Base-by-base conservation (phyloP, 169 alveolate genomes). In the Ophryocystis elektroscirrha region DNA sequence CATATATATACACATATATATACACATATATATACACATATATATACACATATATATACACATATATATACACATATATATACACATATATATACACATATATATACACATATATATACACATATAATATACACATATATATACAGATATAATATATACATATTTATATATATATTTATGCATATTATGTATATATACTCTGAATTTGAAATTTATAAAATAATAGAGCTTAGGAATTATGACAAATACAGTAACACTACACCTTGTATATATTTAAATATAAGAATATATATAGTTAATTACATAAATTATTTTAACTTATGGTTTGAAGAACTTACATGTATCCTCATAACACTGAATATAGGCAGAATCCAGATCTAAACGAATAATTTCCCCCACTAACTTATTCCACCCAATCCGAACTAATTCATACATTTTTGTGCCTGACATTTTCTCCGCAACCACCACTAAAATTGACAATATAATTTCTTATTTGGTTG, bases 281-380 rank as follows among this genome's bases (percentile, higher is more conserved):
- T 12, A 18, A 9, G 58, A 52, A 32, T 19, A 26, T 16, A 22
- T 38, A 38, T 16, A 18, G n/a, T 25, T 20, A n/a, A 20, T 38
- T 16, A 5, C 19, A 49, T 24, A 19, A 44, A 15, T 24, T 41
- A 18, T 9, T 15, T 7, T 18, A 32, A 3, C 19, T 4, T 9
- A 19, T 2, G 9, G 19, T 20, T 9, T 32, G n/a, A 32, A 16
- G 12, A 12, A 52, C 72, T 55, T 69, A 74, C 81, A 81, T 1
- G 97, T 89, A 59, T 87, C 97, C 67, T 91, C 98, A 61, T 89
- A 89, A 53, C 93, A 94, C 69, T 91, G 93, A 59, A 91, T 89
- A 50, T 84, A 89, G 26, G 96, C 98, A 54, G 84, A 82, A 63
- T 91, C 95, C 26, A 94, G 94, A 55, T 91, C 97, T 27, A 91